Conservation (phyloP, 2,329 filamentous ascomycete species). For the Sclerotinia spermophila region DNA sequence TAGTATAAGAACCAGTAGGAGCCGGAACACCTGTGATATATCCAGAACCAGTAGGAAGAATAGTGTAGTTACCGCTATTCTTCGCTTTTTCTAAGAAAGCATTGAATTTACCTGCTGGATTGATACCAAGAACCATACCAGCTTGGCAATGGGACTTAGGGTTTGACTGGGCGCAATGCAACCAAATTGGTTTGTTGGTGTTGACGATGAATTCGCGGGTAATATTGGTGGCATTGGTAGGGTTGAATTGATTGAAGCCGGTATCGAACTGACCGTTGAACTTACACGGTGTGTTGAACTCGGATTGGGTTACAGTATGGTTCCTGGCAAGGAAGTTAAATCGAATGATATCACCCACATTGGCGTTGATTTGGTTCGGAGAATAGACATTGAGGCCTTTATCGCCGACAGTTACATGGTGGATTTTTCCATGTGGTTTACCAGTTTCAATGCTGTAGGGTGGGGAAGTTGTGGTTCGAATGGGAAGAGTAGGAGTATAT, state of each 20-base stretch:
- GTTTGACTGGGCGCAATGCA: not conserved
- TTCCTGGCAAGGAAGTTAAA: constrained; percentile 69
- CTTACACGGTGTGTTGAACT: constrained; percentile 60
- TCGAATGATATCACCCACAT: constrained; percentile 63
- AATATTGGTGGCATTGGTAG: not conserved
- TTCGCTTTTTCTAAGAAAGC: not conserved
- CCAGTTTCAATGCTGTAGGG: not conserved
- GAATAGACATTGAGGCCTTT: constrained; percentile 42
- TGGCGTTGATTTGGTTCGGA: constrained; percentile 56
- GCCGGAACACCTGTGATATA: too few species aligned
- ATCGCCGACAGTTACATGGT: constrained; percentile 1
- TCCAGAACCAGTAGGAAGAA: not conserved
- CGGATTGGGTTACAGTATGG: constrained; percentile 70
- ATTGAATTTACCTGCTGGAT: not conserved
- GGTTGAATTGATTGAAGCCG: constrained; percentile 31
- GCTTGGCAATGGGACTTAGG: not conserved
- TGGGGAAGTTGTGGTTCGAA: not conserved
- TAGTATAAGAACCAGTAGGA: not conserved
- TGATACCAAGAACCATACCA: constrained; percentile 12
- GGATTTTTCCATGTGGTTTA: not conserved
- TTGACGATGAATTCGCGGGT: not conserved
- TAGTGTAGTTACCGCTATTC: not conserved
- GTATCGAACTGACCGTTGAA: constrained; percentile 63
- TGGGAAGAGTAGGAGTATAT: not conserved
- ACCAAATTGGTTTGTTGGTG: not conserved